Evolutionary conservation across 2,329 filamentous ascomycete species (phyloP).

Genomic region (Pseudogymnoascus sp.): DNA sequence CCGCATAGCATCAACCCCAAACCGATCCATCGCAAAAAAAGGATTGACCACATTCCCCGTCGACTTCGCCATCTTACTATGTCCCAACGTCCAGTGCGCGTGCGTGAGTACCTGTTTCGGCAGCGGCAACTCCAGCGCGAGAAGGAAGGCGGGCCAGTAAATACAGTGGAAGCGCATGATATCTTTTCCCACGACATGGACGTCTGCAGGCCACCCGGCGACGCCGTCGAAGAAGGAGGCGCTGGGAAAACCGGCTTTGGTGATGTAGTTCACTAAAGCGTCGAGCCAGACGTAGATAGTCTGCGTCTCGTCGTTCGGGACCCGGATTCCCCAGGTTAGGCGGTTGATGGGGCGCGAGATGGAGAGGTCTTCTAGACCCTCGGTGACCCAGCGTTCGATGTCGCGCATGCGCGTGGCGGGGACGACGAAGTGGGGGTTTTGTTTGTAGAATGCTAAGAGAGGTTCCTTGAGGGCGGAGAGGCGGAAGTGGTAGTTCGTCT

Average conservation of each 20-base stretch:
- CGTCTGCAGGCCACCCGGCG: conserved; percentile 78
- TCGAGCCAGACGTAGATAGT: conserved; percentile 99
- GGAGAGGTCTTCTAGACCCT: conserved; percentile 77
- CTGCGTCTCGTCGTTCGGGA: conserved; percentile 74
- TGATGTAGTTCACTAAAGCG: conserved; percentile 88
- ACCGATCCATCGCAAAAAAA: conserved; percentile 81
- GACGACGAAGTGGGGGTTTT: conserved; percentile 69
- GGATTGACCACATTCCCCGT: conserved; percentile 93
- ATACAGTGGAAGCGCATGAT: conserved; percentile 94
- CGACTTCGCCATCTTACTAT: conserved; percentile 93
- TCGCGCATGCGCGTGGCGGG: conserved; percentile 67
- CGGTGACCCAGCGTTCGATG: conserved; percentile 65
- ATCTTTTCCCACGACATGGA: conserved; percentile 93
- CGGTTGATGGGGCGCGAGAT: conserved; percentile 74
- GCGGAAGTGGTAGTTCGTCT: conserved; percentile 91
- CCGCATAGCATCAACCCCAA: conserved; percentile 77
- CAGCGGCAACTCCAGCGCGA: conserved; percentile 73
- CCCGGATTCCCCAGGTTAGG: conserved; percentile 78
- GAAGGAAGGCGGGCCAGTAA: conserved; percentile 94
- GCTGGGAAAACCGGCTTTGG: conserved; percentile 80
- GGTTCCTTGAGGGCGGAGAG: conserved; percentile 73
- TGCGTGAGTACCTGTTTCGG: conserved; percentile 79
- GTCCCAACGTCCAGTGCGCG: conserved; percentile 89
- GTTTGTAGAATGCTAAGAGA: conserved; percentile 69
- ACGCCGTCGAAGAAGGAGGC: conserved; percentile 51